These are phyloP conservation scores for Diaporthe sp. DNA, from an alignment of 2,329 filamentous ascomycete genomes.

Conservation along the genomic window DNA sequence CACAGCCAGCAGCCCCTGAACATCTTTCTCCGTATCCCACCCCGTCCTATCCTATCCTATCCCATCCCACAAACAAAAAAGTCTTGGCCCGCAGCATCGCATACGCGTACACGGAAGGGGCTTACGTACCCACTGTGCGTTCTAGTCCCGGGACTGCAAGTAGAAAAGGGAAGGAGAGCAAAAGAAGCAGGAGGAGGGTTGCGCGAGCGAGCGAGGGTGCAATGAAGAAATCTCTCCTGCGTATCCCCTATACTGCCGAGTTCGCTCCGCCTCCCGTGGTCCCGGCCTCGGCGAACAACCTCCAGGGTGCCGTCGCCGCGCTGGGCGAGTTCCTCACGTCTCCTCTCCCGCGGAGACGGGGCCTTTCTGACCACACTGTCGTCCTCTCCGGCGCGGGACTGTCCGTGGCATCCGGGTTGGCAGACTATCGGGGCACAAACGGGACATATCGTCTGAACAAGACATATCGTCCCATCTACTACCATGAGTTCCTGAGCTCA, in stretches of 20 bases:
- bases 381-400: slow-evolving; percentile 87
- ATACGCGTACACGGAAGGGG: slow-evolving; percentile 35
- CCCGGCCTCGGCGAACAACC: slow-evolving; percentile 77
- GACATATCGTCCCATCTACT: slow-evolving; percentile 91
- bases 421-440: slow-evolving; percentile 90
- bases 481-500: slow-evolving; percentile 84
- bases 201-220: slow-evolving; percentile 35
- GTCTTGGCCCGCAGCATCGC: slow-evolving; percentile 29
- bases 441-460: slow-evolving; percentile 96
- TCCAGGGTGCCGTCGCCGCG: slow-evolving; percentile 81
- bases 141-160: slow-evolving; percentile 43
- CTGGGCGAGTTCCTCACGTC: slow-evolving; percentile 82
- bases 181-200: slow-evolving; percentile 36
- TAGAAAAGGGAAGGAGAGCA: slow-evolving; percentile 32
- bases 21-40: slow-evolving; percentile 14
- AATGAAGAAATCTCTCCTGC: slow-evolving; percentile 81
- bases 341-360: slow-evolving; percentile 58
- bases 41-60: not conserved
- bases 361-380: slow-evolving; percentile 63
- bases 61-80: not conserved
- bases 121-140: slow-evolving; percentile 45
- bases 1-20: slow-evolving; percentile 22
- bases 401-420: slow-evolving; percentile 91
- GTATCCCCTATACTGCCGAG: slow-evolving; percentile 91
- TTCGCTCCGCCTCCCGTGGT: slow-evolving; percentile 82